These are phyloP conservation scores for Linnemannia hyalina DNA, from an alignment of 192 early-diverging fungal species.

Conservation along the genomic window DNA sequence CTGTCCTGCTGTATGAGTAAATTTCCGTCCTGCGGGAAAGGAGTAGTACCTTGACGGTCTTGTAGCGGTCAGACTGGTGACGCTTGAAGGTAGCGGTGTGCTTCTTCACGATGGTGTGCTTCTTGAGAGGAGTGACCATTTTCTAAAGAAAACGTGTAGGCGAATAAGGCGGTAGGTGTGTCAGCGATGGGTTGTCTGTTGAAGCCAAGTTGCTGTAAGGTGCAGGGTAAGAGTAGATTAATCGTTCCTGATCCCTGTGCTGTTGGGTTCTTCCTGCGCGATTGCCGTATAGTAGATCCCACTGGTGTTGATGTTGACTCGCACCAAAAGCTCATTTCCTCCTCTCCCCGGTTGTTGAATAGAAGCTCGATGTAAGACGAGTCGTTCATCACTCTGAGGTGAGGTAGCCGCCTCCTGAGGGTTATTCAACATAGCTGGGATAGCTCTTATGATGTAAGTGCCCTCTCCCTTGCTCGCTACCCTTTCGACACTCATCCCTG, in stretches of 20 bases:
- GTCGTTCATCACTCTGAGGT: neutral
- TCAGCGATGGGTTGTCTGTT: neutral
- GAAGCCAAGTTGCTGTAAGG: neutral
- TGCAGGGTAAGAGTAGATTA: neutral
- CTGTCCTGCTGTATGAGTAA: neutral
- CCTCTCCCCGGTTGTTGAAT: neutral
- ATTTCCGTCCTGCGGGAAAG: neutral
- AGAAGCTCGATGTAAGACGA: neutral
- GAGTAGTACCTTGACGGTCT: slow-evolving; percentile 85
- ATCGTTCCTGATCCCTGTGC: neutral
- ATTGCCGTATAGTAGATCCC: neutral
- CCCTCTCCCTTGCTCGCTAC: neutral
- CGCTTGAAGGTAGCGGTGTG: slow-evolving; percentile 96
- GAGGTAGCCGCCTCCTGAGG: neutral
- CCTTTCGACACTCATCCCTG: neutral
- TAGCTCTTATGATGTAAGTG: neutral
- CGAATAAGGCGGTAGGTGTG: neutral
- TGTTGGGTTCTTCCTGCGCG: neutral
- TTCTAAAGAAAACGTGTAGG: slow-evolving; percentile 47
- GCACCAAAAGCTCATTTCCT: neutral
- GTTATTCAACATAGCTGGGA: neutral
- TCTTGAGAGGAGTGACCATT: slow-evolving; percentile 97
- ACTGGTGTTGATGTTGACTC: neutral
- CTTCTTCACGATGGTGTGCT: slow-evolving; percentile 99
- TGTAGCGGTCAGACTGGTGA: slow-evolving; percentile 99